Percentiles rank a stretch among this genome's conserved stretches.
Evolutionary conservation across 495 filamentous ascomycete species (phyloP).

Genomic region (Xylaria cubensis): DNA sequence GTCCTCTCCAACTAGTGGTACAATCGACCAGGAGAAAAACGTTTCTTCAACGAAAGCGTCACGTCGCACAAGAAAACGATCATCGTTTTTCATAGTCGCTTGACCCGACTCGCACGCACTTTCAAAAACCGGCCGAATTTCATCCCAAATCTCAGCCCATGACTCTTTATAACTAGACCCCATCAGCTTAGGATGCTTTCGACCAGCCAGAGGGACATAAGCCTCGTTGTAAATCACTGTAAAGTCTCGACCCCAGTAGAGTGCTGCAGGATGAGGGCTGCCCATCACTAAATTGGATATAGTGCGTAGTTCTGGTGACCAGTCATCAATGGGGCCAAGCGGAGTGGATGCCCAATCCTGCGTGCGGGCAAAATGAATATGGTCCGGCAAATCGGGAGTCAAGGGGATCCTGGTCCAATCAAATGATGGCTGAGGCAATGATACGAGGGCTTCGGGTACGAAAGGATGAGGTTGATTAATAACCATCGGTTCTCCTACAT

Average conservation of each 20-base stretch:
- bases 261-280: slow-evolving; percentile 71
- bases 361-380: slow-evolving; percentile 70
- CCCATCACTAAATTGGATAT: slow-evolving; percentile 76
- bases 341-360: slow-evolving; percentile 69
- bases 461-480: slow-evolving; percentile 38
- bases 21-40: slow-evolving; percentile 72
- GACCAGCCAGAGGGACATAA: slow-evolving; percentile 69
- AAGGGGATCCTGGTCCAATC: slow-evolving; percentile 73
- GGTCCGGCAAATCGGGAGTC: slow-evolving; percentile 61
- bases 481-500: slow-evolving; percentile 24
- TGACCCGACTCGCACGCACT: slow-evolving; percentile 65
- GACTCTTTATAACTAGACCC: slow-evolving; percentile 66
- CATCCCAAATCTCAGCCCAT: slow-evolving; percentile 73
- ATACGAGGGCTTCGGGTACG: slow-evolving; percentile 33
- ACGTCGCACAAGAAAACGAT: slow-evolving; percentile 67
- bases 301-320: slow-evolving; percentile 65
- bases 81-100: slow-evolving; percentile 78
- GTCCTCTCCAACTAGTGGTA: slow-evolving; percentile 68
- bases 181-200: slow-evolving; percentile 75
- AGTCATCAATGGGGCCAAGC: slow-evolving; percentile 70
- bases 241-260: slow-evolving; percentile 73
- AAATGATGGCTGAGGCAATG: slow-evolving; percentile 53
- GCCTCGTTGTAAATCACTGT: slow-evolving; percentile 77
- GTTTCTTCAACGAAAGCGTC: slow-evolving; percentile 70
- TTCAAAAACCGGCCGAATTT: slow-evolving; percentile 64